These are phyloP conservation scores for Solanum piurae DNA, from an alignment of 257 asterid species.

Conservation along the genomic window DNA sequence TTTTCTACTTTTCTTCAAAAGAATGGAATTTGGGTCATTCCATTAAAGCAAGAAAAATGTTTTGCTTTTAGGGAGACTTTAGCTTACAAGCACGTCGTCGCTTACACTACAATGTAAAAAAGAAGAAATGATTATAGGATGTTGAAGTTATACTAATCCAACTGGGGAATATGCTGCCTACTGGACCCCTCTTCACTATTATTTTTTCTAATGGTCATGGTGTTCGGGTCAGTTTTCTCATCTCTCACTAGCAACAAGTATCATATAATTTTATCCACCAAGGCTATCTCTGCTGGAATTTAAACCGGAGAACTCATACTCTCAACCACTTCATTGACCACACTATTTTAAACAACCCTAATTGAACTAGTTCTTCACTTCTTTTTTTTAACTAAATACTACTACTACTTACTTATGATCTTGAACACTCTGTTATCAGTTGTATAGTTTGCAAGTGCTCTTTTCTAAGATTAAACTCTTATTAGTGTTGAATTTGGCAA, in stretches of 20 bases:
- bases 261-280: too few species aligned
- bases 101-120: neutral
- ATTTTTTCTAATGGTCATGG: neutral
- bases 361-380: neutral
- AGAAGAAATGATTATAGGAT: conserved; percentile 5
- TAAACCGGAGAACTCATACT: too few species aligned
- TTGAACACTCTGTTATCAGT: neutral
- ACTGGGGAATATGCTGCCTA: conserved; percentile 4
- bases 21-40: neutral
- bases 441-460: neutral
- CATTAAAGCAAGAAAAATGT: neutral
- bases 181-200: neutral
- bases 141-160: conserved; percentile 27
- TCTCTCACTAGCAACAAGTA: too few species aligned
- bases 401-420: neutral
- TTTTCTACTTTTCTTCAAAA: neutral
- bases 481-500: neutral
- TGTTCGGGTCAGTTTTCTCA: neutral
- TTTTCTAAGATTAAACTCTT: neutral
- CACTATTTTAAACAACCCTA: neutral
- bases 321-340: too few species aligned
- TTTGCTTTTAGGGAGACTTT: neutral
- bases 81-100: neutral
- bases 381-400: neutral
- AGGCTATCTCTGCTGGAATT: neutral